phyloP scores from a whole-genome alignment of 2,329 filamentous ascomycete species.

The Microcera coccophila region DNA sequence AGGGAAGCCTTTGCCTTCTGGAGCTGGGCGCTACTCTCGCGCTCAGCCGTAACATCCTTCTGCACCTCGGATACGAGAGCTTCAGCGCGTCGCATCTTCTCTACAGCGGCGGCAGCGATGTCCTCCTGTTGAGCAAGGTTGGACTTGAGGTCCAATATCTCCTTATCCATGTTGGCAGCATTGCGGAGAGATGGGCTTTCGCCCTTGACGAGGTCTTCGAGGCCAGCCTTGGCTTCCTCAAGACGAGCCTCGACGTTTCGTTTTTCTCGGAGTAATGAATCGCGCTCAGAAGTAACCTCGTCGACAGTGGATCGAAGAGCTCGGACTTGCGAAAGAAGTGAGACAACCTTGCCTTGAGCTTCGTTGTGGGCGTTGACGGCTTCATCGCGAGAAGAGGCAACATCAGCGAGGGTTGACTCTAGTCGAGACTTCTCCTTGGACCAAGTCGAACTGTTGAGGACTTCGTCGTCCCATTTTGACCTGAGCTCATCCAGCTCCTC shows the following conservation, averaged over 20 bases:
- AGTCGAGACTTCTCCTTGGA: conserved; percentile 94
- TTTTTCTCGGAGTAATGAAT: conserved; percentile 83
- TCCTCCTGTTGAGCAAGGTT: conserved; percentile 90
- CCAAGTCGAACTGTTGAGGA: conserved; percentile 96
- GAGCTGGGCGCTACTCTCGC: conserved; percentile 74
- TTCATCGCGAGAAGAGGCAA: conserved; percentile 89
- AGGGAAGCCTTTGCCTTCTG: conserved; percentile 86
- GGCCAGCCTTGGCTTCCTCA: conserved; percentile 78
- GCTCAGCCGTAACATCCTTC: conserved; percentile 83
- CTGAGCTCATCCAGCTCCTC: conserved; percentile 93
- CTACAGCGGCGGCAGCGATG: conserved; percentile 82
- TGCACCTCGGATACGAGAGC: conserved; percentile 83
- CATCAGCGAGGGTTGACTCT: conserved; percentile 82
- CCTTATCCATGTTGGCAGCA: conserved; percentile 81
- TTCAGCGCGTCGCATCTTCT: conserved; percentile 95
- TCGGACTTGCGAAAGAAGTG: conserved; percentile 83
- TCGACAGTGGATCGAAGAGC: conserved; percentile 79
- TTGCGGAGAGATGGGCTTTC: conserved; percentile 86
- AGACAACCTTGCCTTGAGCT: conserved; percentile 88
- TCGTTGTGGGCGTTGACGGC: conserved; percentile 91
- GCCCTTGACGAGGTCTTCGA: conserved; percentile 82
- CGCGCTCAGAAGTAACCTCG: conserved; percentile 79
- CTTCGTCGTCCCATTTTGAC: conserved; percentile 97
- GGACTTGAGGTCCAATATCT: conserved; percentile 85
- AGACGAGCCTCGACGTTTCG: conserved; percentile 80